Percentiles rank a stretch among this genome's conserved stretches.
phyloP scores from a whole-genome alignment of 2,329 filamentous ascomycete species.

The Pyricularia grisea region DNA sequence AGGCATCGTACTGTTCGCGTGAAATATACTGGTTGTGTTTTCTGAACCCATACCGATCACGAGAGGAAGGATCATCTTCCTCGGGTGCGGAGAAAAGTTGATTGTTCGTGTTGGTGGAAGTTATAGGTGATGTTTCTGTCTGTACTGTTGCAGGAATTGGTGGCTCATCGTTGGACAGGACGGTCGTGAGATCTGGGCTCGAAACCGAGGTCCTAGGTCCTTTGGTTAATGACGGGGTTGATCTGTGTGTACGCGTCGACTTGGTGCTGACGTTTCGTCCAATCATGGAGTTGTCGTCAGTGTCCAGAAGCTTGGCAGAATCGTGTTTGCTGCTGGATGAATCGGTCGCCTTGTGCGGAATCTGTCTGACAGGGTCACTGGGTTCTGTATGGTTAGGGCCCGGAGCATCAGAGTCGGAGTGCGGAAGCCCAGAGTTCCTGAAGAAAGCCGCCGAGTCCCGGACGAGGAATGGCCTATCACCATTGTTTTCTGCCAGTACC shows the following conservation, averaged over 20 bases:
- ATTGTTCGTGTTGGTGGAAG: background rate
- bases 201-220: background rate
- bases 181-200: conserved; percentile 1
- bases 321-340: conserved; percentile 31
- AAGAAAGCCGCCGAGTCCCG: conserved; percentile 30
- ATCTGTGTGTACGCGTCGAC: background rate
- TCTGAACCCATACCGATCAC: conserved; percentile 87
- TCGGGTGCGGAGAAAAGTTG: conserved; percentile 20
- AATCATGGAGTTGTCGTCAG: conserved; percentile 11
- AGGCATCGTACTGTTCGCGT: conserved; percentile 68
- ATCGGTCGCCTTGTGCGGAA: conserved; percentile 12
- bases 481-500: conserved; percentile 9
- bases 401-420: conserved; percentile 22
- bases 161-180: background rate
- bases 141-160: background rate
- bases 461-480: conserved; percentile 19
- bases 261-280: background rate
- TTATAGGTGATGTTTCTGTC: background rate
- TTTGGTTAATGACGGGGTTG: background rate
- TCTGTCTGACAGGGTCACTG: conserved; percentile 2
- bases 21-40: conserved; percentile 76
- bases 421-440: conserved; percentile 21
- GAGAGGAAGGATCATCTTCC: conserved; percentile 38
- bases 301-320: conserved; percentile 38
- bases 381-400: conserved; percentile 10